Conservation (phyloP, 2,329 filamentous ascomycete genomes). For the Fragosphaeria purpurea region DNA sequence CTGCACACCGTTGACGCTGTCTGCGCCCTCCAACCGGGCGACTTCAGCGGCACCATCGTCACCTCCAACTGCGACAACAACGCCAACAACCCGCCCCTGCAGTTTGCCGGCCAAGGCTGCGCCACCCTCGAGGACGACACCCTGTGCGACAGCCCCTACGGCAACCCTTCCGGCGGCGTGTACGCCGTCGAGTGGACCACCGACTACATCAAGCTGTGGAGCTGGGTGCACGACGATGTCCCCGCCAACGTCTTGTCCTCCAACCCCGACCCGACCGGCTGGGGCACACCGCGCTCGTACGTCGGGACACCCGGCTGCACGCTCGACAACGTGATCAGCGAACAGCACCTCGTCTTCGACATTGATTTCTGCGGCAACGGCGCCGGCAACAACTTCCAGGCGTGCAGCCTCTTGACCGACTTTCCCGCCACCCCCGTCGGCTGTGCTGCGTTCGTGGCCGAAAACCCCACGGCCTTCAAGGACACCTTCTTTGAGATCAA, state of each 20-base stretch:
- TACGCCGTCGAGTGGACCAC: slow-evolving; percentile 33
- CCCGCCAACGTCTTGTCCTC: slow-evolving; percentile 27
- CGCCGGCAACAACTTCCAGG: slow-evolving; percentile 33
- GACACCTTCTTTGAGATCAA: slow-evolving; percentile 37
- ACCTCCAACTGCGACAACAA: slow-evolving; percentile 30
- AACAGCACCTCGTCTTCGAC: slow-evolving; percentile 65
- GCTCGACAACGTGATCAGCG: slow-evolving; percentile 50
- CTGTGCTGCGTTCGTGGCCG: slow-evolving; percentile 28
- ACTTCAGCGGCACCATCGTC: slow-evolving; percentile 21
- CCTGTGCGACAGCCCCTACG: slow-evolving; percentile 8
- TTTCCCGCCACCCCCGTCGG: slow-evolving; percentile 9
- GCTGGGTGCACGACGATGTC: slow-evolving; percentile 22
- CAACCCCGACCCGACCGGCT: slow-evolving; percentile 50
- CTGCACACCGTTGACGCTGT: slow-evolving; percentile 38
- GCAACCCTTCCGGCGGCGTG: slow-evolving; percentile 13
- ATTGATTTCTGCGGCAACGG: slow-evolving; percentile 67
- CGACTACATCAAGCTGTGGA: slow-evolving; percentile 31
- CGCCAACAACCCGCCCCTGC: slow-evolving; percentile 15
- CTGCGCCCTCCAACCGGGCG: slow-evolving; percentile 23
- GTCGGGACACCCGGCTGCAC: slow-evolving; percentile 53
- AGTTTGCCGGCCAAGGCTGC: slow-evolving; percentile 32
- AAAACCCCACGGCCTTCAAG: slow-evolving; percentile 25
- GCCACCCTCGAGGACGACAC: slow-evolving; percentile 23
- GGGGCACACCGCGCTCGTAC: slow-evolving; percentile 54
- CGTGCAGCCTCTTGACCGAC: slow-evolving; percentile 13